Evolutionary conservation across 2,329 filamentous ascomycete genomes (phyloP).

Genomic region (Byssochlamys sp.): DNA sequence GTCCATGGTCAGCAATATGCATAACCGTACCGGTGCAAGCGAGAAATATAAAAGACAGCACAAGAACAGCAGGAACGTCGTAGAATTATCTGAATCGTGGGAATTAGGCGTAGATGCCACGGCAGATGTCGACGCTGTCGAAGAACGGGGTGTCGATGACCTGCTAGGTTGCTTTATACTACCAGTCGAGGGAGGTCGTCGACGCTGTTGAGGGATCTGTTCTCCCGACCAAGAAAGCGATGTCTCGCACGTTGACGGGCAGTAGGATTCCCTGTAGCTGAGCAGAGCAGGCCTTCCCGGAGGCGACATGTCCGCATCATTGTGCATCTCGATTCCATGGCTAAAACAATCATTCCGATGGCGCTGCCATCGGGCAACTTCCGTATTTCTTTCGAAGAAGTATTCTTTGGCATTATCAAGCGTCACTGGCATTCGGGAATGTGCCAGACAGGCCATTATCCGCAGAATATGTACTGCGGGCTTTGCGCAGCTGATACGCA

Average conservation of each 20-base stretch:
- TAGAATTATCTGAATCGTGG: neutral
- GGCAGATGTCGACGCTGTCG: neutral
- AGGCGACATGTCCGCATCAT: constrained; percentile 3
- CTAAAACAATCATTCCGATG: constrained; percentile 2
- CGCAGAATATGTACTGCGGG: constrained; percentile 11
- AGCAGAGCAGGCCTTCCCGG: constrained; percentile 2
- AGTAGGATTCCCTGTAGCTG: constrained; percentile 4
- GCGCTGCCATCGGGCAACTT: neutral
- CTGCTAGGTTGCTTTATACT: neutral
- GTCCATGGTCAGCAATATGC: neutral
- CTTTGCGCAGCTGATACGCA: constrained; percentile 8
- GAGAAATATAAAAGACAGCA: neutral
- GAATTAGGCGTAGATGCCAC: neutral
- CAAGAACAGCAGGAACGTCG: neutral
- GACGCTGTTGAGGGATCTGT: neutral
- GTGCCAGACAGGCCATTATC: constrained; percentile 7
- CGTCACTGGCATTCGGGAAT: neutral
- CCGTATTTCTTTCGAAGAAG: neutral
- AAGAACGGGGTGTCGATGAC: neutral
- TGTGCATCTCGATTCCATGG: constrained; percentile 4
- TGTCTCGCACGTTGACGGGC: constrained; percentile 1
- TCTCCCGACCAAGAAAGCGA: neutral
- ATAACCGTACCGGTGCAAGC: neutral
- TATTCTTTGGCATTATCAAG: neutral
- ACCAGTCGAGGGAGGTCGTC: neutral